Base-by-base conservation (phyloP, 352 stramenopile species). In the Phytophthora rubi region DNA sequence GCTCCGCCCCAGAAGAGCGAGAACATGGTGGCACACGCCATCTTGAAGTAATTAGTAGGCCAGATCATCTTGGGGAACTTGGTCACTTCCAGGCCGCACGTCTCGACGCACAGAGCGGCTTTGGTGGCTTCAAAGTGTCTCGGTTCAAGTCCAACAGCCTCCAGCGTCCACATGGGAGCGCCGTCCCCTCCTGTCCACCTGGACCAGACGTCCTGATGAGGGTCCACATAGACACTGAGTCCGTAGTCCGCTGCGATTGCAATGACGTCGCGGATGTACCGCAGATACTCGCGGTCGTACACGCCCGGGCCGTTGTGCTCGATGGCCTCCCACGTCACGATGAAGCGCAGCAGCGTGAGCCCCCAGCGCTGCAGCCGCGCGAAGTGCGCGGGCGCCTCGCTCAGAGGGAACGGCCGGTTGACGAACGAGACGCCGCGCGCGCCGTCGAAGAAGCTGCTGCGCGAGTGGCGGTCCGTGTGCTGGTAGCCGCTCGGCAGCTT, bases 141-240 rank as follows among this genome's bases (percentile, higher is more conserved):
- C 10, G 91, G 85, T 16, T 97, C 77, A 21, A 98, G 80, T 2
- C 92, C 93, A 0, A 95, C 71, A 9, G 65, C 55, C 65, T 95
- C 83, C 6, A 98, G 79, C 32, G 93, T 98, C 93, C 93, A 98
- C 56, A 96, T 70, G 0, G 92, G 93, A 3, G 93, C 90, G 18
- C 93, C 93, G 64, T 98, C 91, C 1, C 93, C 92, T 18, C 93
- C 93, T 0, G 91, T 97, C 81, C 82, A 98, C 16, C 92, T 84
- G 16, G 86, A 96, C 91, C 91, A 98, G 23, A 97, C 91, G 67
- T 98, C 93, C 77, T 98, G 93, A 60, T 98, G 93, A 7, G 88
- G 90, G 54, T 98, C 90, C n/a, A 98, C 84, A 61, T 94, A 97
- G 21, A 97, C 74, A 32, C 75, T 70, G n/a, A 98, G 77, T n/a